Evolutionary conservation across 441 rosid species (phyloP), one percentile per base, ranked within the genome.

Genomic region (Viola pubescens): DNA sequence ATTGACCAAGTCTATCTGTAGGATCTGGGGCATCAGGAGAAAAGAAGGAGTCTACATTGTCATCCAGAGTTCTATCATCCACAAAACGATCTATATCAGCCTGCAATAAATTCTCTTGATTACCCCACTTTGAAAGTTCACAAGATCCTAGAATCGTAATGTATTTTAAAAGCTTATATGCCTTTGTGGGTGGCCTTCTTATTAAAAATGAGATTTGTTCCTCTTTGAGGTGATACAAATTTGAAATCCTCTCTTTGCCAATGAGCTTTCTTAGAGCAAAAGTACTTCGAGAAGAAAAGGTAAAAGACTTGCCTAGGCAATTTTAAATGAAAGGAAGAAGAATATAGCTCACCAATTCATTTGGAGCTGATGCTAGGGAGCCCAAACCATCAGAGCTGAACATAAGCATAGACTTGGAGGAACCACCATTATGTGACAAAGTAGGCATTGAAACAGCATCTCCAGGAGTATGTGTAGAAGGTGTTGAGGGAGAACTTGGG

Each of bases 381-480:
- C 70, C 81, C 67, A 71, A 19, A 56, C 88, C 83, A 75, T 85
- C 79, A 62, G 83, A 73, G 12, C 83, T 81, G 77, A 69, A 79
- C 71, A 75, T 65, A 55, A 74, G 76, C 79, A 79, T 58, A 58
- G 86, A 69, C 73, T 79, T 83, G 3, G 89, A 83, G 68, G 83
- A 78, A 60, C 74, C 77, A 53, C 73, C 71, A 75, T 64, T 68
- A 54, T 73, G 7, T 4, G 52, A 49, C 76, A 85, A 49, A 63
- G 79, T 66, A 40, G 97, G 88, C 80, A 86, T 73, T 26, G 89
- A 86, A 55, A 84, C 75, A 63, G 79, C 86, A 81, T 94, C 94
- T 60, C 91, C 97, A 54, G 96, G 91, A 63, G 95, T 90, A 74
- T 84, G 91, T 51, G 95, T 81, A 9, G 97, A 85, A 37, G 94